These are phyloP conservation scores for Carex littledalei DNA, from an alignment of 176 grass and related monocot species.

Conservation along the genomic window DNA sequence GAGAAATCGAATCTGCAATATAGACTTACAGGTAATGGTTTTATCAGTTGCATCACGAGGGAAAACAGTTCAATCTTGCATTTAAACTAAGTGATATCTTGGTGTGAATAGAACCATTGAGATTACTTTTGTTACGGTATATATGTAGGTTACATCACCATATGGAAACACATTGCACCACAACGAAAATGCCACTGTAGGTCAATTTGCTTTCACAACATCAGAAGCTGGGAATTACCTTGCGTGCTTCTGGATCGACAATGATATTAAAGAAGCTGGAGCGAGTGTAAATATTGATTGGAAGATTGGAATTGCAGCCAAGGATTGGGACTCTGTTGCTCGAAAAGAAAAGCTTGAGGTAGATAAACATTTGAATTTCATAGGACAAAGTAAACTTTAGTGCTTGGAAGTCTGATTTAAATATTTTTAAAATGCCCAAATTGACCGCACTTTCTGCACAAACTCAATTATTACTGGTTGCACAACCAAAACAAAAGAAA, in stretches of 20 bases:
- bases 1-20: neutral
- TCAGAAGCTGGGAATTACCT: conserved; percentile 74
- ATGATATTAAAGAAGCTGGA: conserved; percentile 34
- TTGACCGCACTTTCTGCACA: neutral
- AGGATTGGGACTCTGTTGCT: conserved; percentile 88
- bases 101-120: neutral
- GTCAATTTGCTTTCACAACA: conserved; percentile 83
- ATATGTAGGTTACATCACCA: conserved; percentile 77
- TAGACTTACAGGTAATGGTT: neutral
- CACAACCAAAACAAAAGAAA: neutral
- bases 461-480: neutral
- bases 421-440: neutral
- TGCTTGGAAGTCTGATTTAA: neutral
- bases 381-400: neutral
- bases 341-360: conserved; percentile 95
- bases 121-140: conserved; percentile 8
- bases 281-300: conserved; percentile 70
- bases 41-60: neutral
- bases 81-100: neutral
- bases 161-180: conserved; percentile 77
- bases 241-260: conserved; percentile 82
- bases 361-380: conserved; percentile 20
- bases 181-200: conserved; percentile 49
- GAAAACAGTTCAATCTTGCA: neutral
- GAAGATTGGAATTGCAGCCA: conserved; percentile 83